A percentile compares a stretch with the other conserved stretches of the same genome.
Evolutionary conservation across 805 yeast genomes (phyloP).

Genomic region (Maudiozyma serrabonitensis): DNA sequence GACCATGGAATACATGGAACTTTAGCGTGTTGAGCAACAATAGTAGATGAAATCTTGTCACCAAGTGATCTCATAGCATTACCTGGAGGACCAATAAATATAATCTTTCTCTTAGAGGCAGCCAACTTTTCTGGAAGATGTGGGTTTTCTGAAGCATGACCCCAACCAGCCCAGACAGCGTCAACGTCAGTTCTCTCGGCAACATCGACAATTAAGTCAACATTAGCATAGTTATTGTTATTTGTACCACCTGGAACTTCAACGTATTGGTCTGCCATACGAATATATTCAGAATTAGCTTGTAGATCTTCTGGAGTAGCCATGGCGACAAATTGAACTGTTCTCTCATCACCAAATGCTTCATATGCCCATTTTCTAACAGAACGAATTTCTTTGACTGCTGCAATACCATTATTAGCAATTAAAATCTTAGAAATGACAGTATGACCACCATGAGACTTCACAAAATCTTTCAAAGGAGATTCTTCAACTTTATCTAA

Average conservation of each 20-base stretch:
- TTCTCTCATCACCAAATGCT: constrained; percentile 93
- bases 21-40: constrained; percentile 96
- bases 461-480: constrained; percentile 72
- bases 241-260: constrained; percentile 99
- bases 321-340: constrained; percentile 93
- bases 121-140: constrained; percentile 87
- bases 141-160: constrained; percentile 99
- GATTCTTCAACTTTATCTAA: constrained; percentile 70
- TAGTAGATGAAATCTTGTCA: constrained; percentile 95
- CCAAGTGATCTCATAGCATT: constrained; percentile 99
- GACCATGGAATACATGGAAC: constrained; percentile 99
- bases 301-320: constrained; percentile 98
- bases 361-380: constrained; percentile 99
- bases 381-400: constrained; percentile 95
- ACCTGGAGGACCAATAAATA: constrained; percentile 98
- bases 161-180: constrained; percentile 99
- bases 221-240: constrained; percentile 97
- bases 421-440: constrained; percentile 81
- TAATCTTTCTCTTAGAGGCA: constrained; percentile 78
- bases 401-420: constrained; percentile 98
- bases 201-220: constrained; percentile 89
- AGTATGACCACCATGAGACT: constrained; percentile 85
- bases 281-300: constrained; percentile 94
- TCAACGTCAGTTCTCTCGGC: constrained; percentile 96
- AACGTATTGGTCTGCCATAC: constrained; percentile 98